These are phyloP conservation scores for Hypomontagnella submonticulosa DNA, from an alignment of 495 filamentous ascomycete species.

Conservation along the genomic window DNA sequence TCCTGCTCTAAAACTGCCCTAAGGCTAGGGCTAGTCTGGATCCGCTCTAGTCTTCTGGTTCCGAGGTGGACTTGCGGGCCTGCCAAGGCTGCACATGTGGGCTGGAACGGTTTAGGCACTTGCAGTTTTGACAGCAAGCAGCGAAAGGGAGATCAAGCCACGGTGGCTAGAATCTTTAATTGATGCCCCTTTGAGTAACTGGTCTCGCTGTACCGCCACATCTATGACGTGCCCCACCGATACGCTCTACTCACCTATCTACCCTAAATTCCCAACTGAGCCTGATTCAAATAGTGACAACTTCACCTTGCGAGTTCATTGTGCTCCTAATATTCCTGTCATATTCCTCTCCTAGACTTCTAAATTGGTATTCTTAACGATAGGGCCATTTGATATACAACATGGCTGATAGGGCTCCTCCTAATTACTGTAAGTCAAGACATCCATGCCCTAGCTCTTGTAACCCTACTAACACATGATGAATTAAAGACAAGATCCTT, in stretches of 20 bases:
- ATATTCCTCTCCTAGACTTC: background rate
- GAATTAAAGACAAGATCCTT: constrained; percentile 61
- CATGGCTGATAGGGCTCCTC: constrained; percentile 56
- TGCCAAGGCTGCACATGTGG: constrained; percentile 10
- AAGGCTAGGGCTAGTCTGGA: constrained; percentile 27
- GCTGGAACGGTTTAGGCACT: constrained; percentile 17
- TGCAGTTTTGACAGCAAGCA: constrained; percentile 10
- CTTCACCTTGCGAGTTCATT: constrained; percentile 11
- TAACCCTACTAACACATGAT: constrained; percentile 36
- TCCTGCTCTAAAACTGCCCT: constrained; percentile 30
- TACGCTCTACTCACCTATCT: background rate
- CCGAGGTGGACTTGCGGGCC: constrained; percentile 35
- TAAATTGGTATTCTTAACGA: background rate
- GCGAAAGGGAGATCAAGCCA: constrained; percentile 36
- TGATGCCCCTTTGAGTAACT: constrained; percentile 2
- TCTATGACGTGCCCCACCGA: constrained; percentile 41
- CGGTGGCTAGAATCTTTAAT: constrained; percentile 40
- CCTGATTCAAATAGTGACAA: constrained; percentile 24
- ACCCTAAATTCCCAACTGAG: constrained; percentile 22
- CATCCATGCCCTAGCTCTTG: constrained; percentile 5
- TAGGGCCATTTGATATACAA: constrained; percentile 20
- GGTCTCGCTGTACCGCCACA: constrained; percentile 24
- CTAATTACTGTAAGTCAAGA: constrained; percentile 63
- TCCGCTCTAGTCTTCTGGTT: constrained; percentile 32
- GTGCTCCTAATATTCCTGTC: constrained; percentile 7